phyloP scores from a whole-genome alignment of 768 basidiomycete species.

The Nevesoporus exiguus region DNA sequence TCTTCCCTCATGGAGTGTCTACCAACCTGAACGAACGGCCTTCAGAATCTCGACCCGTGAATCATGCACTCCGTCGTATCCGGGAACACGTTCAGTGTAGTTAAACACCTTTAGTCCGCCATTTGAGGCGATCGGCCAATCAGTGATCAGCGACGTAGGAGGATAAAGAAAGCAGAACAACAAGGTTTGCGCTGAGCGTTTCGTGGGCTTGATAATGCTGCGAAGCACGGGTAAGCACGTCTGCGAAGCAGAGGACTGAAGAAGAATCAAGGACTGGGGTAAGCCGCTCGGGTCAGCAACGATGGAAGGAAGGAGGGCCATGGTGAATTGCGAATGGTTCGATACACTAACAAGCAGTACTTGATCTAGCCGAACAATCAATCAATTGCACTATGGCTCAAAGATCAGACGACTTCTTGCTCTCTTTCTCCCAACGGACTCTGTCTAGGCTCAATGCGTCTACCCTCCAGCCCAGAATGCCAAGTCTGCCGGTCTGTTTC shows the following conservation, averaged over 20 bases:
- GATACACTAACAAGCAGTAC: background rate
- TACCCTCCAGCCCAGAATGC: conserved; percentile 57
- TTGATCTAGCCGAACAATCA: background rate
- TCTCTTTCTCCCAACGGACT: conserved; percentile 41
- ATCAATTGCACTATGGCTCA: conserved; percentile 6
- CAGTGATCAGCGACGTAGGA: conserved; percentile 42
- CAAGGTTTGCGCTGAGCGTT: conserved; percentile 29
- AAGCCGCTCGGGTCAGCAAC: conserved; percentile 21
- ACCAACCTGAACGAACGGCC: conserved; percentile 38
- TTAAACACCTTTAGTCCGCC: conserved; percentile 42
- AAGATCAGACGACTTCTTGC: conserved; percentile 6
- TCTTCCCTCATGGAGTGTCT: background rate
- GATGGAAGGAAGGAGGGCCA: conserved; percentile 30
- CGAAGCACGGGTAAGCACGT: conserved; percentile 55
- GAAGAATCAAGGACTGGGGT: conserved; percentile 45
- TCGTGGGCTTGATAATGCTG: conserved; percentile 36
- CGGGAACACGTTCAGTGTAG: conserved; percentile 49
- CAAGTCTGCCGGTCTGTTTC: conserved; percentile 43
- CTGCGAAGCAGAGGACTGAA: conserved; percentile 60
- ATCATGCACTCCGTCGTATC: conserved; percentile 44
- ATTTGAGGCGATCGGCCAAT: conserved; percentile 18
- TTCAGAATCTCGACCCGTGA: conserved; percentile 37
- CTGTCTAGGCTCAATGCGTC: conserved; percentile 42
- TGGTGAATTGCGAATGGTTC: conserved; percentile 5
- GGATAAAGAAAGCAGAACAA: conserved; percentile 60